These are phyloP conservation scores for Tulasnella sp. DNA, from an alignment of 768 basidiomycete genomes.

Conservation along the genomic window DNA sequence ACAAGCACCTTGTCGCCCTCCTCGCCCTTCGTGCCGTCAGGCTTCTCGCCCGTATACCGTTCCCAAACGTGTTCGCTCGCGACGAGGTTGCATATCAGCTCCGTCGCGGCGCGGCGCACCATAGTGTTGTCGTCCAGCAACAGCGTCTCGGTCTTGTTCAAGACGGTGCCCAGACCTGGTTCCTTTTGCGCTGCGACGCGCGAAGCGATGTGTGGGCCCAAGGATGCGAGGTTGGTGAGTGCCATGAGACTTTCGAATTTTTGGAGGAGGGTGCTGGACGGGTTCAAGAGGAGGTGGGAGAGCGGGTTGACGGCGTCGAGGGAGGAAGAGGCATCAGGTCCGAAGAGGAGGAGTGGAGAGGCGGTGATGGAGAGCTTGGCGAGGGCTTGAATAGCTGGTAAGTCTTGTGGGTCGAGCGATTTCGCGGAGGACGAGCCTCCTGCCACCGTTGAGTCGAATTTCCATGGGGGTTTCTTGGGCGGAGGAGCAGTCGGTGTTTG, in stretches of 20 bases:
- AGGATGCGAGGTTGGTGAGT: constrained; percentile 87
- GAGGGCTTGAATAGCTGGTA: constrained; percentile 77
- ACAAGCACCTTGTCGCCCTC: constrained; percentile 38
- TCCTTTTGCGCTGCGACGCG: constrained; percentile 49
- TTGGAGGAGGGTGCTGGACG: constrained; percentile 68
- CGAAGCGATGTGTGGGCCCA: constrained; percentile 58
- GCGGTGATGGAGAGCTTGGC: constrained; percentile 92
- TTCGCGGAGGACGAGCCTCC: constrained; percentile 30
- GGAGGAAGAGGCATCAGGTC: constrained; percentile 69
- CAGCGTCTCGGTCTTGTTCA: constrained; percentile 64
- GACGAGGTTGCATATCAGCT: constrained; percentile 89
- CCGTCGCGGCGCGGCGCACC: constrained; percentile 80
- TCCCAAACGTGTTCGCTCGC: constrained; percentile 71
- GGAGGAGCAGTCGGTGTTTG: neutral
- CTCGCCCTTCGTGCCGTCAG: constrained; percentile 36
- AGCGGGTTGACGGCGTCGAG: constrained; percentile 84
- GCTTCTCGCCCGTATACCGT: constrained; percentile 48
- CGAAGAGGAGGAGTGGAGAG: constrained; percentile 86
- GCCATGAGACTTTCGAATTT: constrained; percentile 94
- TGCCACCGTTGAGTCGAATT: constrained; percentile 36
- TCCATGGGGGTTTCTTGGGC: constrained; percentile 17
- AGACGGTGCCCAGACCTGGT: constrained; percentile 46
- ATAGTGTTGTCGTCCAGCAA: constrained; percentile 79
- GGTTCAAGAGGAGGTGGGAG: constrained; percentile 63
- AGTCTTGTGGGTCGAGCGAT: constrained; percentile 43